phyloP scores from a whole-genome alignment of 164 flowering plant species.

The Cinnamomum micranthum region DNA sequence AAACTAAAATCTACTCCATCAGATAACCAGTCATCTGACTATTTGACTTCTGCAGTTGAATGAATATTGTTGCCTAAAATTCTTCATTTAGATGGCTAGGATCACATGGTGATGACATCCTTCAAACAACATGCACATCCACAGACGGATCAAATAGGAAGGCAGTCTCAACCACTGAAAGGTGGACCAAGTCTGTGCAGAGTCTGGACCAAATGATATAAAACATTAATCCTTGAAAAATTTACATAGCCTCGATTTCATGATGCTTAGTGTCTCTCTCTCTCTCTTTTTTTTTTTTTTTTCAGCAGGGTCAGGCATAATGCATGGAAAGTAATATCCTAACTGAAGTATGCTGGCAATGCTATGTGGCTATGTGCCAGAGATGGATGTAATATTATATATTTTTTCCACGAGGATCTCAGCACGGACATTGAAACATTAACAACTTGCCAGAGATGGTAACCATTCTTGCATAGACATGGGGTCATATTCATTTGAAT shows the following conservation, averaged over 20 bases:
- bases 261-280: neutral
- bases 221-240: neutral
- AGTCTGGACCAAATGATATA: neutral
- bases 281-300: neutral
- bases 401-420: neutral
- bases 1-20: neutral
- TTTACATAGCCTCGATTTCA: neutral
- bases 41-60: neutral
- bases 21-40: neutral
- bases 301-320: neutral
- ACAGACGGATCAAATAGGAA: neutral
- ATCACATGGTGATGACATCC: neutral
- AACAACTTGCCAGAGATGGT: neutral
- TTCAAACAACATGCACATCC: neutral
- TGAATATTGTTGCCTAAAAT: neutral
- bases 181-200: neutral
- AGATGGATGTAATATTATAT: no score
- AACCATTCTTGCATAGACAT: neutral
- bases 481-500: neutral
- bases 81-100: neutral
- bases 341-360: neutral
- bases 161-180: neutral
- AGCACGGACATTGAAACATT: neutral
- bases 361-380: neutral
- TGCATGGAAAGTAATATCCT: neutral